A percentile compares a stretch with the other conserved stretches of the same genome.
These are phyloP conservation scores for Microthyrium microscopicum DNA, from an alignment of 2,329 filamentous ascomycete species.

Conservation along the genomic window DNA sequence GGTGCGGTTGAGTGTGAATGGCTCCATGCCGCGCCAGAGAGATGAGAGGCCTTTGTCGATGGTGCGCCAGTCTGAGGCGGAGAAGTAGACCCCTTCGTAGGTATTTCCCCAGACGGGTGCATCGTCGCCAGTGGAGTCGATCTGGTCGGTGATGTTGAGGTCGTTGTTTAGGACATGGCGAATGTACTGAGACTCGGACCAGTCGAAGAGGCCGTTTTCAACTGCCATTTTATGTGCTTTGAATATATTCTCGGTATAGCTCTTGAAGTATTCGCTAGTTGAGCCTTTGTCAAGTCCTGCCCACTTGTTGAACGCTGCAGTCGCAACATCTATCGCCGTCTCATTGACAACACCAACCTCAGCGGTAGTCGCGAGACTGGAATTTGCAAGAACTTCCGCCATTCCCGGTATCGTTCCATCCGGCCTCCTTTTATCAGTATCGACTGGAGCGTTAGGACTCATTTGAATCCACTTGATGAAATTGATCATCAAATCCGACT, in stretches of 20 bases:
- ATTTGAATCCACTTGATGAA: constrained; percentile 48
- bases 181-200: constrained; percentile 48
- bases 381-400: constrained; percentile 30
- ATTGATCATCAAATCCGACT: constrained; percentile 32
- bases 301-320: constrained; percentile 21
- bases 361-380: constrained; percentile 19
- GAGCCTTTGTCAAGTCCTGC: constrained; percentile 18
- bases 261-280: constrained; percentile 16
- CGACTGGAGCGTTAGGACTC: constrained; percentile 35
- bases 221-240: constrained; percentile 37
- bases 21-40: constrained; percentile 45
- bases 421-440: constrained; percentile 31
- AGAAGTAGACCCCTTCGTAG: constrained; percentile 44
- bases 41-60: constrained; percentile 45
- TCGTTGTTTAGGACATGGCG: constrained; percentile 39
- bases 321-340: constrained; percentile 21
- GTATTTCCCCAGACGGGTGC: constrained; percentile 36
- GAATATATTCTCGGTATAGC: constrained; percentile 29
- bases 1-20: constrained; percentile 40
- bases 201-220: constrained; percentile 41
- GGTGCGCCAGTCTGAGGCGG: constrained; percentile 43
- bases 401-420: constrained; percentile 37
- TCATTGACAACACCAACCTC: constrained; percentile 18
- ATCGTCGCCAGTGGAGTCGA: constrained; percentile 25
- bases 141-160: constrained; percentile 39